Evolutionary conservation across 2,329 filamentous ascomycete genomes (phyloP).

Genomic region (Talaromyces funiculosus): DNA sequence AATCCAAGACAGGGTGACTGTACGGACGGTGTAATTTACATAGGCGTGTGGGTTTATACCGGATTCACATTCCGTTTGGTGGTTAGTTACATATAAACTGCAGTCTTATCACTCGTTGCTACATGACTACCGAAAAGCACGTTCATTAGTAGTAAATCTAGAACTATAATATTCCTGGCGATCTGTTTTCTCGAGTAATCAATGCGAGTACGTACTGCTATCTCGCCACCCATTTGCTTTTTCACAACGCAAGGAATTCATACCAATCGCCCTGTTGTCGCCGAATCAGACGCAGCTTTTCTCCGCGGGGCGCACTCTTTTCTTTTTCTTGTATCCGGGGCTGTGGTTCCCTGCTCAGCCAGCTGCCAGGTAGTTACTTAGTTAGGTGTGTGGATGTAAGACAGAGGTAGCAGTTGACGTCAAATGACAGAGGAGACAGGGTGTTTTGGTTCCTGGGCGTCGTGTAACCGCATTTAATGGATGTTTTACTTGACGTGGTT

Average conservation of each 20-base stretch:
- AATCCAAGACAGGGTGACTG: not conserved
- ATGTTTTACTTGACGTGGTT: slow-evolving; percentile 3
- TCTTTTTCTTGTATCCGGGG: not conserved
- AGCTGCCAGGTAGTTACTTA: not conserved
- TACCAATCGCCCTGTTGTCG: not conserved
- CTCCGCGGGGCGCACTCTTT: not conserved
- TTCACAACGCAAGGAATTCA: slow-evolving; percentile 10
- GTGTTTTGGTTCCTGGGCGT: not conserved
- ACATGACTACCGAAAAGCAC: not conserved
- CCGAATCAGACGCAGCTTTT: not conserved
- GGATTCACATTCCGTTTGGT: not conserved
- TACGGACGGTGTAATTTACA: not conserved
- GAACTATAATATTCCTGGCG: not conserved
- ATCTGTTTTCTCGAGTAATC: not conserved
- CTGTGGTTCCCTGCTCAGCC: not conserved
- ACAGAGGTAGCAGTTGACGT: no score
- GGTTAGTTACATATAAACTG: not conserved
- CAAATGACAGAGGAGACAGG: not conserved
- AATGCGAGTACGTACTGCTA: not conserved
- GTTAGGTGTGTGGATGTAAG: not conserved
- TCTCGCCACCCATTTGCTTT: slow-evolving; percentile 2
- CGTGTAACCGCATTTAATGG: not conserved
- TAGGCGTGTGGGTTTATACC: not conserved
- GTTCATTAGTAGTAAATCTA: not conserved
- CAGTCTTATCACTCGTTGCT: not conserved